Evolutionary conservation across 495 filamentous ascomycete species (phyloP), one percentile per base, ranked within the genome.

Genomic region (Aspergillus baeticus): DNA sequence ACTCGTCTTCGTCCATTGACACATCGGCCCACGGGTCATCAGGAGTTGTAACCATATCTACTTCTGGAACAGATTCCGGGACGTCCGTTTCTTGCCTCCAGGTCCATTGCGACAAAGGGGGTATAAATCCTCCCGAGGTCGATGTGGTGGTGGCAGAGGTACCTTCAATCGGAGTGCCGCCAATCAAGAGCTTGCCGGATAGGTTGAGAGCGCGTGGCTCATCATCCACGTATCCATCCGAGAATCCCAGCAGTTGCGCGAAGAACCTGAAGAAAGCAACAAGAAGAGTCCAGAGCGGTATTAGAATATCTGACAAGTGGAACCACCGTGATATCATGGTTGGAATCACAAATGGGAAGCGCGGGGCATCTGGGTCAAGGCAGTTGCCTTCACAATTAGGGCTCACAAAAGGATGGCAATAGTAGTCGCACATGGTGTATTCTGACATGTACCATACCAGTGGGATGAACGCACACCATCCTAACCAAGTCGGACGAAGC

Each of bases 381-480:
- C 79, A 80, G 44, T 79, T 77, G 7, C 76, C 72, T 15, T 70
- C 62, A 42, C 76, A 80, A 13, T 62, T 67, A 17, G 73, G 64
- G 6, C 84, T 70, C 59, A 81, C 54, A 35, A 70, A 57, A 0
- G 84, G 79, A 48, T 84, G 83, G 69, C 82, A 85, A 67, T 82
- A 90, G n/a, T 71, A 63, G 39, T 73, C 76, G 63, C 82, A 85
- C 77, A 87, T 83, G 10, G 73, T 69, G 0, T 77, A 78, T 62
- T 92, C 88, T 13, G 77, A 70, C 31, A 81, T 58, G 49, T 80
- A 85, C 82, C 85, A 88, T 20, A 70, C 51, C 4, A 76, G 64
- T 7, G 78, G 61, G 5, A 84, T 43, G 11, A 84, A 56, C 8
- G 74, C 57, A 4, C 78, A 45, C 54, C 84, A 69, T 13, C 86